Percentiles rank a stretch among this genome's conserved stretches.
Conservation (phyloP, 441 rosid genomes). For the Jatropha podagrica region DNA sequence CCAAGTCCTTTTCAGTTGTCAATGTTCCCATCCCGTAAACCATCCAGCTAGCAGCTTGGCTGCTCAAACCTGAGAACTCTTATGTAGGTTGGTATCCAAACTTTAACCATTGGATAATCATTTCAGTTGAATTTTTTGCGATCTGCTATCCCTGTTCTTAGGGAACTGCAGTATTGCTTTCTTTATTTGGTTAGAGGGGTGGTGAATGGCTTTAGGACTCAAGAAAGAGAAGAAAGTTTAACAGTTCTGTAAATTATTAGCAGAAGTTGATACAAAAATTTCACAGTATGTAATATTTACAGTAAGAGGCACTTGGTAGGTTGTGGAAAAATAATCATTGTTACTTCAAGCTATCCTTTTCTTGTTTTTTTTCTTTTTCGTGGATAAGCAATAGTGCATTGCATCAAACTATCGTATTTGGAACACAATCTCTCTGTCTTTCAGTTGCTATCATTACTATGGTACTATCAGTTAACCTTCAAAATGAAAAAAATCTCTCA, state of each 20-base stretch:
- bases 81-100: not conserved
- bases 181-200: not conserved
- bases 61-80: not conserved
- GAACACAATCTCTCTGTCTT: not conserved
- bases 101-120: not conserved
- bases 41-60: not conserved
- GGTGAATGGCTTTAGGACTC: not conserved
- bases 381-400: not conserved
- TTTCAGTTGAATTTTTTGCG: not conserved
- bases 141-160: not conserved
- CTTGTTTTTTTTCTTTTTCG: too few species aligned
- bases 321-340: not conserved
- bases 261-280: not conserved
- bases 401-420: not conserved
- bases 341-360: not conserved
- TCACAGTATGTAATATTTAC: too few species aligned
- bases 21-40: not conserved
- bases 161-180: not conserved
- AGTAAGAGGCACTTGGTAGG: not conserved
- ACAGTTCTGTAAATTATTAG: conserved; percentile 7
- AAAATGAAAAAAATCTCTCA: not conserved
- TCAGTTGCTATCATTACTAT: not conserved
- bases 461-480: not conserved
- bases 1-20: not conserved
- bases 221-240: conserved; percentile 12